phyloP scores from a whole-genome alignment of 1,139 yeast genomes.

The Yamadazyma kanchanaburiensis region DNA sequence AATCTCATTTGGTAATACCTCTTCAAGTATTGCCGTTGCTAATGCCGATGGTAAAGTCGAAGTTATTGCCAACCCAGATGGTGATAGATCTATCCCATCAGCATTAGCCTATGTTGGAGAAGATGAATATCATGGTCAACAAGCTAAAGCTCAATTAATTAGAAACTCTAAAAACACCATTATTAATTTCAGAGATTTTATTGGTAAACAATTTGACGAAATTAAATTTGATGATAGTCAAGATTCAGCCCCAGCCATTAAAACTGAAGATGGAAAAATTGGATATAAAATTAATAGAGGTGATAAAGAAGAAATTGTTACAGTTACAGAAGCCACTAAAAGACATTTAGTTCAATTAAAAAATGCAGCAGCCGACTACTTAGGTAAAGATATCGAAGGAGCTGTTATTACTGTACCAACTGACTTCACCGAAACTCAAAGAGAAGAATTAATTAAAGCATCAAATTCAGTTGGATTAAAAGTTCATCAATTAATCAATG shows the following conservation, averaged over 20 bases:
- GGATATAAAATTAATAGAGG: constrained; percentile 61
- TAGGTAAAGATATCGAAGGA: constrained; percentile 78
- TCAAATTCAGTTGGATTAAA: constrained; percentile 73
- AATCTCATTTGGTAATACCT: constrained; percentile 93
- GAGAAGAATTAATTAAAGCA: constrained; percentile 57
- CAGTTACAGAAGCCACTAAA: constrained; percentile 74
- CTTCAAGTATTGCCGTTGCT: constrained; percentile 92
- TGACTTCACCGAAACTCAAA: constrained; percentile 74
- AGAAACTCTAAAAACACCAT: constrained; percentile 89
- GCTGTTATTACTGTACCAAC: constrained; percentile 92
- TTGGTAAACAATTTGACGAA: constrained; percentile 71
- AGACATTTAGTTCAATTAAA: constrained; percentile 84
- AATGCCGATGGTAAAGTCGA: constrained; percentile 88
- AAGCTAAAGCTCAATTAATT: constrained; percentile 87
- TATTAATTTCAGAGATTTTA: constrained; percentile 88
- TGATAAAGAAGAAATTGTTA: constrained; percentile 43
- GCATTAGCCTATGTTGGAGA: constrained; percentile 87
- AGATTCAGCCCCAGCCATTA: constrained; percentile 73
- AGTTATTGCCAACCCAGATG: constrained; percentile 98
- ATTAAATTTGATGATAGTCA: constrained; percentile 66
- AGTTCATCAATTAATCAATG: constrained; percentile 85
- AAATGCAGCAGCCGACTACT: constrained; percentile 88
- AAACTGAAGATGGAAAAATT: constrained; percentile 59
- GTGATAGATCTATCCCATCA: constrained; percentile 96
- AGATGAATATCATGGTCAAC: constrained; percentile 97